phyloP scores from a whole-genome alignment of 2,329 filamentous ascomycete genomes.

The Tolypocladium album region DNA sequence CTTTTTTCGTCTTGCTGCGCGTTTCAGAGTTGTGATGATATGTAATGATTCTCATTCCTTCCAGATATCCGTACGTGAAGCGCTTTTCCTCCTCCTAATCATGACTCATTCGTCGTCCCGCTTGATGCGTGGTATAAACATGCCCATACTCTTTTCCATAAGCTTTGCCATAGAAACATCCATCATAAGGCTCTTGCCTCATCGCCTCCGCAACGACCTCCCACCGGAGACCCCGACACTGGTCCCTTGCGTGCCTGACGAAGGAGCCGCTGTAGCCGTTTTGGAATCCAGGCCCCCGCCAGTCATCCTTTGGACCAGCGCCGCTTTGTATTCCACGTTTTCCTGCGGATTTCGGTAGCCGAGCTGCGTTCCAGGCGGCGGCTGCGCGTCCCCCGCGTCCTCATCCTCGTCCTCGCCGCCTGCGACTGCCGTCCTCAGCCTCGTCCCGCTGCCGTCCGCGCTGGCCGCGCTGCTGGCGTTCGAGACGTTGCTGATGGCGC shows the following conservation, averaged over 20 bases:
- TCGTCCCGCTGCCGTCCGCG: constrained; percentile 18
- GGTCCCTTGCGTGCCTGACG: background rate
- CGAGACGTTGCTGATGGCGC: constrained; percentile 47
- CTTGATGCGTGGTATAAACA: background rate
- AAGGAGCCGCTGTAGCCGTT: background rate
- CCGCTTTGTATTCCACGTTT: constrained; percentile 25
- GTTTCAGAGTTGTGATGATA: background rate
- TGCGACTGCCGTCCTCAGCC: background rate
- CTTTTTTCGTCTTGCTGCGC: background rate
- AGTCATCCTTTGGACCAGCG: constrained; percentile 34
- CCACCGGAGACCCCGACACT: constrained; percentile 5
- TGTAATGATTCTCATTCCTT: background rate
- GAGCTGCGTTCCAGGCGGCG: constrained; percentile 39
- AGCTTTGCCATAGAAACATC: background rate
- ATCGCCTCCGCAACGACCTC: constrained; percentile 13
- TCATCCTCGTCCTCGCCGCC: constrained; percentile 9
- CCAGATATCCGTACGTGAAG: background rate
- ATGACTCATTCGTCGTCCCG: background rate
- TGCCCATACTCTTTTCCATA: background rate
- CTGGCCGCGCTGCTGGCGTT: constrained; percentile 35
- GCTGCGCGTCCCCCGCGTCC: constrained; percentile 13
- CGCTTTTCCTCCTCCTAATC: background rate
- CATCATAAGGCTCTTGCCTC: no score
- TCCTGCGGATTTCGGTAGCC: constrained; percentile 42
- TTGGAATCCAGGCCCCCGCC: constrained; percentile 10